Evolutionary conservation across 257 asterid species (phyloP), one percentile per base, ranked within the genome.

Genomic region (Plantago elongata): DNA sequence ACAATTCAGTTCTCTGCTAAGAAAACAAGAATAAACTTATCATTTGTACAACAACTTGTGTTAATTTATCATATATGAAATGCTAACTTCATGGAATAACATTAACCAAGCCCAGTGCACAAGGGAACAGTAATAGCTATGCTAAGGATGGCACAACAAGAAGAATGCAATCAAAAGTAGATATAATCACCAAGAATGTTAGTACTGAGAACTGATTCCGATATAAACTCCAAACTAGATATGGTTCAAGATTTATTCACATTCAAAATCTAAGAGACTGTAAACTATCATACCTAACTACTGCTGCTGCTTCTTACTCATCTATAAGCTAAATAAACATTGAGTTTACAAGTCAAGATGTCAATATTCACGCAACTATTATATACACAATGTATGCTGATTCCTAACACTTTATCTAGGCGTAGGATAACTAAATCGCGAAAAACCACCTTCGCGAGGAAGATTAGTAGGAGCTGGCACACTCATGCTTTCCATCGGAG

Each of bases 401-500:
- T 40, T 11, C 47, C 63, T 68, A 46, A 11, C 13, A 45, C 61
- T 69, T 83, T 81, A 79, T 68, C 71, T 60, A 7, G 80, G 72
- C 69, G 57, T 55, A 5, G 83, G 75, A 68, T 75, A 82, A 75
- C 55, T 57, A 57, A 54, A 79, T 22, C 75, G 78, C 67, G 74
- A 76, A 52, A 54, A 75, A 11, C 71, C 86, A 14, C 68, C 86
- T 56, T 81, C 86, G 57, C 37, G 43, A 6, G 81, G 71, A 48
- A 83, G 85, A 67, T 74, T 77, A 51, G 77, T 67, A 0, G 89
- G 85, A 16, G 89, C 76, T 27, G 83, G 83, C 45, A 78, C 83
- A 0, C 80, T 68, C 40, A 73, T 54, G 34, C 78, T 77, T 11
- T 54, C 3, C 43, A 9, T 29, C 43, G 43, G 79, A 0, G 93